Percentiles rank a stretch among this genome's conserved stretches.
phyloP scores from a whole-genome alignment of 192 early-diverging fungal species.

The Helicostylum pulchrum region DNA sequence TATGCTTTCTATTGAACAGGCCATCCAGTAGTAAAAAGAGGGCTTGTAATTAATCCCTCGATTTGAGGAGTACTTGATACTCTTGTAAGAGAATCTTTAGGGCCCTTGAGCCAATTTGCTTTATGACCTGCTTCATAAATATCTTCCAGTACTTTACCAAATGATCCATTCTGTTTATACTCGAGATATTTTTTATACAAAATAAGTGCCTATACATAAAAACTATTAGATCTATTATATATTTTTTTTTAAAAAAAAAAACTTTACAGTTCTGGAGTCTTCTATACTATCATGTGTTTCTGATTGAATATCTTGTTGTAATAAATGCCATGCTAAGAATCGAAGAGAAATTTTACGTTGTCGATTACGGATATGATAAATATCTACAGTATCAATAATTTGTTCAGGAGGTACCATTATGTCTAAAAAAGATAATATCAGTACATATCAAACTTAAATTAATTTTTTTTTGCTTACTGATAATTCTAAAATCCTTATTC shows the following conservation, averaged over 20 bases:
- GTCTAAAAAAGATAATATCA: conserved; percentile 44
- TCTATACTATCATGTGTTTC: conserved; percentile 92
- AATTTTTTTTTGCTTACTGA: conserved; percentile 56
- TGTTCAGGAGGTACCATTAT: conserved; percentile 81
- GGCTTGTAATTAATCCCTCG: background rate
- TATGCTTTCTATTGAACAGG: background rate
- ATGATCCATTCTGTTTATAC: conserved; percentile 58
- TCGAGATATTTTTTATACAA: conserved; percentile 83
- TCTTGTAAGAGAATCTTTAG: conserved; percentile 23
- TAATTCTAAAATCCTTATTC: conserved; percentile 92
- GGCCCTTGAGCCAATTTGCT: conserved; percentile 46
- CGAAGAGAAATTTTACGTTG: conserved; percentile 85
- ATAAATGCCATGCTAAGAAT: conserved; percentile 89
- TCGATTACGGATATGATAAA: conserved; percentile 80
- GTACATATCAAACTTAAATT: background rate
- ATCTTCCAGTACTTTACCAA: conserved; percentile 72
- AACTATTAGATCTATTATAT: conserved; percentile 1
- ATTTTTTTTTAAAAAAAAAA: background rate
- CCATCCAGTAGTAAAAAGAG: conserved; percentile 15
- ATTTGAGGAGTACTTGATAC: conserved; percentile 5
- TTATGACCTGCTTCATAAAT: conserved; percentile 77
- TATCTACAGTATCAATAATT: conserved; percentile 91
- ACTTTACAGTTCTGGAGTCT: conserved; percentile 82
- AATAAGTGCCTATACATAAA: conserved; percentile 56
- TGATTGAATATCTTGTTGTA: conserved; percentile 80